phyloP scores from a whole-genome alignment of 768 basidiomycete species.

The Boletus insuetus region DNA sequence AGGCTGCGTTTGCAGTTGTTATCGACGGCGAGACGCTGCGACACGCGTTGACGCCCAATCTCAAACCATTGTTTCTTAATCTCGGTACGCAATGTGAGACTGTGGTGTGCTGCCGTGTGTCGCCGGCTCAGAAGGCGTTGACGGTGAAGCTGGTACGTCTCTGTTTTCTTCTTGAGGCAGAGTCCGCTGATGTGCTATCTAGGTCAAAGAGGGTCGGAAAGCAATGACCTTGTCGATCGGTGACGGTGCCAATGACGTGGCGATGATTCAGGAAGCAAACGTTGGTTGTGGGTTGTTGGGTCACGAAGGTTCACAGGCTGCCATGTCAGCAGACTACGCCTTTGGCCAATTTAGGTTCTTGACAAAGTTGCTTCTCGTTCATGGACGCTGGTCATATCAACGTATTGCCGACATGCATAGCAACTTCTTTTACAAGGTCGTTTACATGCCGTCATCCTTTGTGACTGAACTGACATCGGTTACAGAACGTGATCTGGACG shows the following conservation, averaged over 20 bases:
- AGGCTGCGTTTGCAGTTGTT: conserved; percentile 86
- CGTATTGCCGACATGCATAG: conserved; percentile 95
- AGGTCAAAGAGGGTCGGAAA: conserved; percentile 94
- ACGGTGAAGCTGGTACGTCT: conserved; percentile 82
- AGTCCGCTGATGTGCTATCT: neutral
- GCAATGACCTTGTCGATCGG: conserved; percentile 98
- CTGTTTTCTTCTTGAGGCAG: neutral
- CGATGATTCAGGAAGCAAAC: conserved; percentile 99
- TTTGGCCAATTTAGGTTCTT: conserved; percentile 97
- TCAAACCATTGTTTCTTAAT: conserved; percentile 87
- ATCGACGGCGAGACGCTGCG: conserved; percentile 94
- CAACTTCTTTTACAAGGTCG: conserved; percentile 96
- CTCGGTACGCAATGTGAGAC: conserved; percentile 96
- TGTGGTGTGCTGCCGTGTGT: conserved; percentile 97
- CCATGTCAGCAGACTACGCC: conserved; percentile 98
- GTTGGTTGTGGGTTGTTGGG: conserved; percentile 93
- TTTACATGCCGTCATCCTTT: neutral
- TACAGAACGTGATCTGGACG: conserved; percentile 88
- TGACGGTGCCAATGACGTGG: conserved; percentile 97
- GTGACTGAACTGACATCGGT: neutral
- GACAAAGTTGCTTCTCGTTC: conserved; percentile 87
- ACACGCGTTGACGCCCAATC: conserved; percentile 69
- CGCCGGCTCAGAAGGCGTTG: conserved; percentile 96
- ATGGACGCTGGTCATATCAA: conserved; percentile 97
- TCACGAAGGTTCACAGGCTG: conserved; percentile 94